Percentiles rank a stretch among this genome's conserved stretches.
Conservation (phyloP, 1,284 basidiomycete genomes). For the Rhodotorula sp. region DNA sequence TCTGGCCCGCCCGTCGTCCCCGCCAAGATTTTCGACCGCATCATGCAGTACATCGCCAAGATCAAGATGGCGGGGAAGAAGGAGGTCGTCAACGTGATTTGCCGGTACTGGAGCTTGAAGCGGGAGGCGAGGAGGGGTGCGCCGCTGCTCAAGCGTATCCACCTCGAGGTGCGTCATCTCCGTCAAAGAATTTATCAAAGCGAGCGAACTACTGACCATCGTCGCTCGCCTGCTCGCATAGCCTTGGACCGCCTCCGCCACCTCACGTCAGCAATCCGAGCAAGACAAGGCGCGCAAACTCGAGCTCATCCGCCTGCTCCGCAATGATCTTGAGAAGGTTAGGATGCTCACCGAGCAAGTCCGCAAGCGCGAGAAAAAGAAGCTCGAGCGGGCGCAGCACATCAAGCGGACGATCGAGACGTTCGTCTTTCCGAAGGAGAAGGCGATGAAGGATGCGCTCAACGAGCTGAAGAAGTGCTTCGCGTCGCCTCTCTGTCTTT, state of each 20-base stretch:
- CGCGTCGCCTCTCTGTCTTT: neutral
- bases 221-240: slow-evolving; percentile 38
- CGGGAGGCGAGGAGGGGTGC: slow-evolving; percentile 89
- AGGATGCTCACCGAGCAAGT: slow-evolving; percentile 68
- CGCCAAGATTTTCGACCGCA: slow-evolving; percentile 59
- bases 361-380: slow-evolving; percentile 78
- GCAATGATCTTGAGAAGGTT: slow-evolving; percentile 73
- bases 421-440: slow-evolving; percentile 67
- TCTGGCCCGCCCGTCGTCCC: slow-evolving; percentile 55
- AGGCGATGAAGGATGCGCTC: slow-evolving; percentile 62
- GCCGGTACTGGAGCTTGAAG: slow-evolving; percentile 96
- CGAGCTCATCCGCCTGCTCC: slow-evolving; percentile 64
- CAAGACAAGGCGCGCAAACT: slow-evolving; percentile 82
- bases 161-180: slow-evolving; percentile 65
- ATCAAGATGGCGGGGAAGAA: slow-evolving; percentile 71
- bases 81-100: slow-evolving; percentile 74
- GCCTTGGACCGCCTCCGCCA: slow-evolving; percentile 86
- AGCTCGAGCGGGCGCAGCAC: slow-evolving; percentile 69
- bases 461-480: slow-evolving; percentile 69
- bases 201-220: neutral
- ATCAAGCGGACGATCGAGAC: slow-evolving; percentile 66
- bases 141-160: slow-evolving; percentile 85
- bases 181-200: neutral
- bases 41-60: slow-evolving; percentile 72
- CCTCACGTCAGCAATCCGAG: slow-evolving; percentile 66